These are phyloP conservation scores for Choanephora cucurbitarum DNA, from an alignment of 371 early-diverging fungal species.

Conservation along the genomic window DNA sequence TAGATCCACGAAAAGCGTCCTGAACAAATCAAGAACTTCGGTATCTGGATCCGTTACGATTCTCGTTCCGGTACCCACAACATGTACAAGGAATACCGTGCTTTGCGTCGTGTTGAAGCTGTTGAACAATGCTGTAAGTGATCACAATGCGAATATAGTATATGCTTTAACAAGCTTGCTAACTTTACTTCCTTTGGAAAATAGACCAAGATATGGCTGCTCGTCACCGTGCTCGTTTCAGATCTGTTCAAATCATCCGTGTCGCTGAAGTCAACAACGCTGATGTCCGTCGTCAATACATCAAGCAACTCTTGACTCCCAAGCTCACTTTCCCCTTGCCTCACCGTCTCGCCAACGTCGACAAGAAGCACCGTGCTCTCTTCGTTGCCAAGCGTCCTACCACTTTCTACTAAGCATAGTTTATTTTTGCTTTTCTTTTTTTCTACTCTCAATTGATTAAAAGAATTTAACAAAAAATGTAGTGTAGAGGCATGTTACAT, in stretches of 20 bases:
- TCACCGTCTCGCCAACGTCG: conserved; percentile 83
- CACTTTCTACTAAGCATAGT: conserved; percentile 66
- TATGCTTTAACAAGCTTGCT: no score
- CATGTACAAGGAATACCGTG: conserved; percentile 99
- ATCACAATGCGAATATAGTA: neutral
- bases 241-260: conserved; percentile 95
- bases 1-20: conserved; percentile 92
- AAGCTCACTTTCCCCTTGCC: conserved; percentile 94
- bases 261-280: conserved; percentile 80
- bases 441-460: neutral
- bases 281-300: conserved; percentile 94
- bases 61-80: conserved; percentile 98
- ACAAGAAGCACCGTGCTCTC: conserved; percentile 64
- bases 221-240: conserved; percentile 95
- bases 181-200: neutral
- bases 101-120: conserved; percentile 87
- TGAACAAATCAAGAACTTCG: conserved; percentile 93
- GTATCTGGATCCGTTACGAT: conserved; percentile 98
- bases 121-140: conserved; percentile 79
- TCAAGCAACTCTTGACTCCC: conserved; percentile 84
- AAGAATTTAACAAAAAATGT: neutral
- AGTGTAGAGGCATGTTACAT: no score
- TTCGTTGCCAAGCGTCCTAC: conserved; percentile 87
- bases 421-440: neutral
- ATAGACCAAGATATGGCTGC: conserved; percentile 94